phyloP scores from a whole-genome alignment of 176 grass and related monocot species.

The Canna indica region DNA sequence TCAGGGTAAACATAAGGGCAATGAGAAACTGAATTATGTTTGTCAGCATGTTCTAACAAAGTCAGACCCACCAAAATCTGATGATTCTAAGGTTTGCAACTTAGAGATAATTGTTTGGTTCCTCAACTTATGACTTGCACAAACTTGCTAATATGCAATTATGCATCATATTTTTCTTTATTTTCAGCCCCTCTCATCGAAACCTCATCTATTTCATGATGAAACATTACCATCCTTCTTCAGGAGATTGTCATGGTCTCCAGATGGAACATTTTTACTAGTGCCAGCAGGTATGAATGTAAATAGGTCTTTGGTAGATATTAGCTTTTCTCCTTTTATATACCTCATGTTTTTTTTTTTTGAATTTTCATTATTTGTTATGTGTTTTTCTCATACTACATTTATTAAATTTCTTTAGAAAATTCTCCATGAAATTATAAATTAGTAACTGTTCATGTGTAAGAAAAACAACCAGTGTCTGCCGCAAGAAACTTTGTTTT shows the following conservation, averaged over 20 bases:
- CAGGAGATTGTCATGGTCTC: conserved; percentile 84
- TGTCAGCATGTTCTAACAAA: conserved; percentile 69
- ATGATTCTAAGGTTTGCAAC: conserved; percentile 70
- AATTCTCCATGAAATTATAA: not conserved
- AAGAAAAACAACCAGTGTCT: not conserved
- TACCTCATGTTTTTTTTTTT: not conserved
- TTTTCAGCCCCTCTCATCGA: conserved; percentile 48
- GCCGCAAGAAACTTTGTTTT: too few relatives aligned
- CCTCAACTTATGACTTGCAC: not conserved
- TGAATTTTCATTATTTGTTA: not conserved
- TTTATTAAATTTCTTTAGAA: too few relatives aligned
- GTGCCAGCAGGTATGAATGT: conserved; percentile 64
- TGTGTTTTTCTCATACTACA: not conserved
- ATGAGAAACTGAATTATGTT: conserved; percentile 68
- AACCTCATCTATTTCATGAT: conserved; percentile 88
- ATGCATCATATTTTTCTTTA: conserved; percentile 11
- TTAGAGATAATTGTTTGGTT: conserved; percentile 2
- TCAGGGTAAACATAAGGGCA: conserved; percentile 62
- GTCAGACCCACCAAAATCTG: conserved; percentile 44
- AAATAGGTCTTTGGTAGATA: not conserved
- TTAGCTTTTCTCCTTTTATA: not conserved
- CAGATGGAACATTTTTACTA: conserved; percentile 91
- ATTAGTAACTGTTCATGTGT: not conserved
- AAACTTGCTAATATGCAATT: not conserved
- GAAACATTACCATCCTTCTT: conserved; percentile 98